Base-by-base conservation (phyloP, 169 alveolate genomes). In the Eimeria maxima region DNA sequence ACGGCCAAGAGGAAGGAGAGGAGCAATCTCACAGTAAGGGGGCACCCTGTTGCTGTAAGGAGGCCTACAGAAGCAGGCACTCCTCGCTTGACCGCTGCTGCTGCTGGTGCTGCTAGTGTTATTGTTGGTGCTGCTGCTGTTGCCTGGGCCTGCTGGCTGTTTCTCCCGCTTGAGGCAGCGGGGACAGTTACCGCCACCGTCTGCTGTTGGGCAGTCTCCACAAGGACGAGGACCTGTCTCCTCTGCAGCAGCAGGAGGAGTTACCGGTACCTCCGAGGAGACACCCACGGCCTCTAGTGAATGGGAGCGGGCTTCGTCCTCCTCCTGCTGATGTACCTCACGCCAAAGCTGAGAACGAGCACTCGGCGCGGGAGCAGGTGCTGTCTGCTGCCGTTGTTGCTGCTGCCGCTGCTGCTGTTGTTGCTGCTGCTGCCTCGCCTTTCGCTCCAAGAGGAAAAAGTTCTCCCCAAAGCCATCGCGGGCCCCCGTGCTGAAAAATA, bases 11-110 rank as follows among this genome's bases (percentile, higher is more conserved):
- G 88, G 83, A 0, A 95, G 92, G n/a, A 95, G 95, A 10, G 96
- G 96, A 29, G 96, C 96, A 7, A 95, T 73, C 76, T 95, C 95
- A 78, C 95, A 95, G 92, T 95, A 95, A 20, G 96, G 93, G 60
- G 96, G 96, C 0, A 94, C 96, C 4, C 87, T 57, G 86, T 45
- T 89, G 14, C 24, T 50, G 65, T 89, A 45, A 42, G 84, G 81
- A 53, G 55, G 13, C 47, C 81, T 65, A 67, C 93, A 57, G 89
- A 57, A 27, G 60, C 92, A 81, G 67, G 55, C 44, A 22, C 78
- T 24, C 14, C 67, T 60, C 0, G 7, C 24, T 11, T 11, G 27
- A 24, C 29, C 60, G 60, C 60, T 53, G 3, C 16, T n/a, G 69
- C 78, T 55, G 53, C 44, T 27, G 90, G 14, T 13, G 13, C 87